Evolutionary conservation across 768 basidiomycete genomes (phyloP).

Genomic region (Boletus subparvulus): DNA sequence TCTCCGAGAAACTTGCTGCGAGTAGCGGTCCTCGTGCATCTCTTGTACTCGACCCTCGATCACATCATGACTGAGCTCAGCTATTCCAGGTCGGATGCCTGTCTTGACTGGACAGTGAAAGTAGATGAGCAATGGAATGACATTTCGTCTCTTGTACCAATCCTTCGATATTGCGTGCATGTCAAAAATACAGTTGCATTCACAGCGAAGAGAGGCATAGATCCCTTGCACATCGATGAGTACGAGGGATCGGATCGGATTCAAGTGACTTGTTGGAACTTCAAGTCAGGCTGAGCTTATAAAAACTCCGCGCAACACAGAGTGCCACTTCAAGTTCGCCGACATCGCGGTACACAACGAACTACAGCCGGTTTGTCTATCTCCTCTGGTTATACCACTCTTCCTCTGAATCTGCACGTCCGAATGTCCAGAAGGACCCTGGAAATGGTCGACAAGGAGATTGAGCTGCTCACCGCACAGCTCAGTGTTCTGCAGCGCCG

Average conservation of each 20-base stretch:
- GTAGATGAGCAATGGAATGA: background rate
- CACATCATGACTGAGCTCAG: too few relatives aligned
- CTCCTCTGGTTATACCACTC: background rate
- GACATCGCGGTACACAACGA: background rate
- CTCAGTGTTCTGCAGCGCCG: constrained; percentile 36
- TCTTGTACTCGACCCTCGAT: background rate
- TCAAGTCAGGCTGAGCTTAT: background rate
- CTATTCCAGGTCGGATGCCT: background rate
- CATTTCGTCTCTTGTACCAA: background rate
- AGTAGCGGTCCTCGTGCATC: background rate
- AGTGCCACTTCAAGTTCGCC: background rate
- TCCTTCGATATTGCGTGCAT: background rate
- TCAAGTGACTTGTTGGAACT: too few relatives aligned
- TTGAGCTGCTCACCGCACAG: constrained; percentile 38
- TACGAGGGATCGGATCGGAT: too few relatives aligned
- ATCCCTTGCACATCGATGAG: too few relatives aligned
- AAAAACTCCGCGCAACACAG: background rate
- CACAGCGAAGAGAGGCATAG: background rate
- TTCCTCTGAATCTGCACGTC: background rate
- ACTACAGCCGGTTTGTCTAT: background rate
- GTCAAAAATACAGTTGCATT: background rate
- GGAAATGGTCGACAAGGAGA: constrained; percentile 37
- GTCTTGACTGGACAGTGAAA: background rate
- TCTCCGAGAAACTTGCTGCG: background rate
- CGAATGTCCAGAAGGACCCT: constrained; percentile 22